Percentiles rank a stretch among this genome's conserved stretches.
Evolutionary conservation across 495 filamentous ascomycete genomes (phyloP).

Genomic region (Letharia columbiana): DNA sequence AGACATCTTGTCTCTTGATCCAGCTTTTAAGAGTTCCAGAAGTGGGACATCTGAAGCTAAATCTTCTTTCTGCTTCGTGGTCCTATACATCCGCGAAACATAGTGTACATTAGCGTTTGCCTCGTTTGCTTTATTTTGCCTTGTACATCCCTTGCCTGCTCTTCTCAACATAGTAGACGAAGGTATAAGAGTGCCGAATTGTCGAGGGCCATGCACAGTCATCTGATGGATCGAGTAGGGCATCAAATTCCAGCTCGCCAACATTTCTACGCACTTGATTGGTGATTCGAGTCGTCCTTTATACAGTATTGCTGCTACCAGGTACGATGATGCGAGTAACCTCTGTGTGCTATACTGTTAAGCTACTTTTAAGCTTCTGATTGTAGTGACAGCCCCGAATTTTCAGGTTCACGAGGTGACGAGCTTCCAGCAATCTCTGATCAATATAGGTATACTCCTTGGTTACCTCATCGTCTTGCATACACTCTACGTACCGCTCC

Average conservation of each 20-base stretch:
- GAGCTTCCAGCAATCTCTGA: too few species aligned
- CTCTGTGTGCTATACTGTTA: neutral
- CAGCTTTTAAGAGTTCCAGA: neutral
- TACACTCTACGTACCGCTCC: too few species aligned
- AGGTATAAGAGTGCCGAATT: neutral
- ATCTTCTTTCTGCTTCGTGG: neutral
- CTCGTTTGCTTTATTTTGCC: neutral
- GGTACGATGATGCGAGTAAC: neutral
- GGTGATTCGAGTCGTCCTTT: neutral
- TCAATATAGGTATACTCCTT: too few species aligned
- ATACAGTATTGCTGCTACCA: neutral
- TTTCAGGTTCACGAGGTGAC: too few species aligned
- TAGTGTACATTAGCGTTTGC: neutral
- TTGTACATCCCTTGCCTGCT: neutral
- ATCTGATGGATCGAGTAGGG: neutral
- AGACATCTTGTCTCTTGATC: neutral
- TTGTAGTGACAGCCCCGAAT: too few species aligned
- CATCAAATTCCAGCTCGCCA: neutral
- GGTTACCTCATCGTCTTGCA: too few species aligned
- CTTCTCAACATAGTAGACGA: neutral
- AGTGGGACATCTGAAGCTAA: neutral
- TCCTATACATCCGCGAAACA: neutral
- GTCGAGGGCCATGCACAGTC: neutral
- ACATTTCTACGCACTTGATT: neutral
- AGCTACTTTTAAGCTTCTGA: neutral